Evolutionary conservation across 257 asterid genomes (phyloP).

Genomic region (Nemophila menziesii): DNA sequence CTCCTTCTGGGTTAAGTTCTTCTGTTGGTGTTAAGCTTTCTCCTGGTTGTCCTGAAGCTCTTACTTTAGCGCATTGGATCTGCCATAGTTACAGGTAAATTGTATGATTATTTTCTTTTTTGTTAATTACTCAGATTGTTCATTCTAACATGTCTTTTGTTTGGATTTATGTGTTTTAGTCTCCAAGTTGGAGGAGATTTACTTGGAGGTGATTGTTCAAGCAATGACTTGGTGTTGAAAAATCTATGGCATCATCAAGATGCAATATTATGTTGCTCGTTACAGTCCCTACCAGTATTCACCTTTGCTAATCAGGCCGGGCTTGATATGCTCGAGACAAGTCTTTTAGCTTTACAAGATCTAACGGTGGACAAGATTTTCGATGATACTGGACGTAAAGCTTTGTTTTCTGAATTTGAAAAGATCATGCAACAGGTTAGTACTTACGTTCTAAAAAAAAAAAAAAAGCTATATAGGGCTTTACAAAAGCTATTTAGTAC

Average conservation of each 20-base stretch:
- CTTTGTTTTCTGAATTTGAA: constrained; percentile 57
- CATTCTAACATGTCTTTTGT: not conserved
- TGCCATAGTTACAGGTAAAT: constrained; percentile 79
- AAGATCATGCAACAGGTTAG: constrained; percentile 98
- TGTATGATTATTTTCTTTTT: not conserved
- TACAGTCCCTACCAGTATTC: constrained; percentile 81
- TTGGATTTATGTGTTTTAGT: constrained; percentile 26
- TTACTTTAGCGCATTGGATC: constrained; percentile 87
- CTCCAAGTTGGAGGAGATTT: constrained; percentile 65
- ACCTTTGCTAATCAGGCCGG: constrained; percentile 93
- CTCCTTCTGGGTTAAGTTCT: constrained; percentile 65
- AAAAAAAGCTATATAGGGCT: not conserved
- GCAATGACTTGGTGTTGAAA: constrained; percentile 54
- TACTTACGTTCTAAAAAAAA: too few species aligned
- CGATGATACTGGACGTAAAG: constrained; percentile 68
- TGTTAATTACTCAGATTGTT: not conserved
- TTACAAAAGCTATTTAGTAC: not conserved
- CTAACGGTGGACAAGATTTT: constrained; percentile 74
- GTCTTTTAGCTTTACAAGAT: constrained; percentile 83
- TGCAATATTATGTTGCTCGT: constrained; percentile 87
- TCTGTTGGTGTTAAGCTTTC: constrained; percentile 41
- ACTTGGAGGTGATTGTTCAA: constrained; percentile 35
- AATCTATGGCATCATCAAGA: constrained; percentile 95
- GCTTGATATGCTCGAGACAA: constrained; percentile 90
- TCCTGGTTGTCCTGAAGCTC: constrained; percentile 84